Conservation (phyloP, 1,139 yeast species). For the Pichia sp. region DNA sequence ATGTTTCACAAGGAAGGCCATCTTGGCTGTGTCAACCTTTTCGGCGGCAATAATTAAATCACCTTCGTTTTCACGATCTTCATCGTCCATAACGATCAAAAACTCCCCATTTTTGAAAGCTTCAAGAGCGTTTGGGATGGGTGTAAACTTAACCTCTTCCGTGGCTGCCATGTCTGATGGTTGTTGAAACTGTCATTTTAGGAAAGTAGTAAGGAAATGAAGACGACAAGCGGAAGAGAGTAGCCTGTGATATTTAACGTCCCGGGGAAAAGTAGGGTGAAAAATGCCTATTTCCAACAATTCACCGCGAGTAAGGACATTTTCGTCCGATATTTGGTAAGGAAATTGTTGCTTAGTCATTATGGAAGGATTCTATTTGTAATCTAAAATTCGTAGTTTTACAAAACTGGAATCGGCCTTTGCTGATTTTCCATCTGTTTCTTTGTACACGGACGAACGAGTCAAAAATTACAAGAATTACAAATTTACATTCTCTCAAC, state of each 20-base stretch:
- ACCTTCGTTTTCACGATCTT: slow-evolving; percentile 94
- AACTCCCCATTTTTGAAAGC: slow-evolving; percentile 86
- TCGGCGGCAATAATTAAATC: slow-evolving; percentile 93
- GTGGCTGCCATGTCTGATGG: background rate
- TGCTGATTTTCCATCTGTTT: background rate
- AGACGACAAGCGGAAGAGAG: background rate
- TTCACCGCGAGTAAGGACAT: background rate
- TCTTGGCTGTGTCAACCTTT: slow-evolving; percentile 69
- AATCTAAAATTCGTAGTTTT: background rate
- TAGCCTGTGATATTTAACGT: background rate
- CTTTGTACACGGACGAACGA: background rate
- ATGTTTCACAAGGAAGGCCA: slow-evolving; percentile 92
- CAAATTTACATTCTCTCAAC: slow-evolving; percentile 89
- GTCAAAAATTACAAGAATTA: background rate
- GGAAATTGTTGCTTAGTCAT: background rate
- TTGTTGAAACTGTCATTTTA: background rate
- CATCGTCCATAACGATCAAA: slow-evolving; percentile 93
- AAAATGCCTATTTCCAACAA: background rate
- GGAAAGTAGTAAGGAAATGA: background rate
- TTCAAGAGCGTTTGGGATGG: slow-evolving; percentile 70
- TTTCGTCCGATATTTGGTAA: background rate
- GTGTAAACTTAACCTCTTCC: slow-evolving; percentile 38
- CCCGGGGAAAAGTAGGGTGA: background rate
- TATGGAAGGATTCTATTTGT: background rate
- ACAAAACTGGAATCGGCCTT: background rate